phyloP scores from a whole-genome alignment of 2,329 filamentous ascomycete genomes.

The Mycocentrospora acerina region DNA sequence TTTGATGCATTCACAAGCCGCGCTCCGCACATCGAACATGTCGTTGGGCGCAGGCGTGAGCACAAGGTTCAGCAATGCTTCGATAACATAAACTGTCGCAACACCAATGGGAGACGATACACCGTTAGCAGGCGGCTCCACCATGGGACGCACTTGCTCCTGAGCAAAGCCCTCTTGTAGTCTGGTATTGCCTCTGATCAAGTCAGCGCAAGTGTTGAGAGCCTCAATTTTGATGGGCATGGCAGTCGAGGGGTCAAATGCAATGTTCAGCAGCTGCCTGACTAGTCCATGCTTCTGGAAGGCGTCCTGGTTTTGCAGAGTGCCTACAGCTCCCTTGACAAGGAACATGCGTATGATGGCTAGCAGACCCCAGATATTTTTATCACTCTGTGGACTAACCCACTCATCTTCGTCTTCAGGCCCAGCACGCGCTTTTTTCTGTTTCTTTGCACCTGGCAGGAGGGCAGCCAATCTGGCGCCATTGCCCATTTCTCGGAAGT shows the following conservation, averaged over 20 bases:
- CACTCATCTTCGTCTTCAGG: constrained; percentile 66
- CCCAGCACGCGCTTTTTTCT: constrained; percentile 56
- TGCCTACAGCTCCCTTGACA: constrained; percentile 75
- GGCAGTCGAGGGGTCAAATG: constrained; percentile 73
- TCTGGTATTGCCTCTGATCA: constrained; percentile 76
- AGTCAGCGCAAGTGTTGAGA: constrained; percentile 79
- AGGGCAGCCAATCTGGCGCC: constrained; percentile 71
- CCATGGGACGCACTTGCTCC: constrained; percentile 70
- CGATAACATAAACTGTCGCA: constrained; percentile 81
- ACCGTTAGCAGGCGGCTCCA: constrained; percentile 48
- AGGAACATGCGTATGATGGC: constrained; percentile 86
- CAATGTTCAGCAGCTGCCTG: constrained; percentile 76
- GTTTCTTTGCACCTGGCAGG: constrained; percentile 61
- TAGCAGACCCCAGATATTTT: constrained; percentile 88
- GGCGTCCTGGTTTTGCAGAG: constrained; percentile 77
- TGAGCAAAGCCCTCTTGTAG: constrained; percentile 90
- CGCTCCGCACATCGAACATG: constrained; percentile 77
- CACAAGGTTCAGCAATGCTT: constrained; percentile 82
- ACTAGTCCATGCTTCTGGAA: constrained; percentile 84
- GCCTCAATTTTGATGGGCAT: constrained; percentile 83
- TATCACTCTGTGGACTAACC: constrained; percentile 76
- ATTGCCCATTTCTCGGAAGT: constrained; percentile 88
- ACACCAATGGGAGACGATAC: constrained; percentile 52
- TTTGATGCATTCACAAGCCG: constrained; percentile 87
- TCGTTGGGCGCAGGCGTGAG: constrained; percentile 67